These are phyloP conservation scores for Coemansia sp. DNA, from an alignment of 192 early-diverging fungal genomes.

Conservation along the genomic window DNA sequence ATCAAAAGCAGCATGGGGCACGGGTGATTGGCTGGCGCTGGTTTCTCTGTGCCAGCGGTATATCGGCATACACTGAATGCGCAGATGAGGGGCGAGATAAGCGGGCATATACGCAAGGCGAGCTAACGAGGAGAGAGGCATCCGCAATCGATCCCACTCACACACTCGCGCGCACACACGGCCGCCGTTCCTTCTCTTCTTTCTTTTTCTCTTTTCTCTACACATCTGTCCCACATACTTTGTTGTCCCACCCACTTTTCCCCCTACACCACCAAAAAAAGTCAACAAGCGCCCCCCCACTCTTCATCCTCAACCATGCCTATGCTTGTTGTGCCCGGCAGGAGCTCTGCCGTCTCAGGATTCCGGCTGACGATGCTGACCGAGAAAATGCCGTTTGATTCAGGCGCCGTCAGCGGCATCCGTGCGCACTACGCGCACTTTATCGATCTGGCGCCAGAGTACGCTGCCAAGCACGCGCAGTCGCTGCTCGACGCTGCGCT, in stretches of 20 bases:
- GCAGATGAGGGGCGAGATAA: background rate
- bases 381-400: slow-evolving; percentile 56
- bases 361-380: slow-evolving; percentile 66
- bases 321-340: slow-evolving; percentile 88
- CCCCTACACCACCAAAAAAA: too few species aligned
- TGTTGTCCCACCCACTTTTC: background rate
- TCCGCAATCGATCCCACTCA: too few species aligned
- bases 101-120: too few species aligned
- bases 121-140: too few species aligned
- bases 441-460: slow-evolving; percentile 55
- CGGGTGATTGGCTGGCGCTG: too few species aligned
- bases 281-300: too few species aligned
- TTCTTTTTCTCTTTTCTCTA: background rate
- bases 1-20: too few species aligned
- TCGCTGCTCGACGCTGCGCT: slow-evolving; percentile 51
- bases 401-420: slow-evolving; percentile 55
- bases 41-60: too few species aligned
- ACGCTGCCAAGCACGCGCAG: slow-evolving; percentile 39
- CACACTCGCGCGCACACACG: too few species aligned
- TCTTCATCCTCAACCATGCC: slow-evolving; percentile 25
- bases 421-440: slow-evolving; percentile 75
- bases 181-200: too few species aligned
- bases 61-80: too few species aligned
- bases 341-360: slow-evolving; percentile 68
- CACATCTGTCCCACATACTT: too few species aligned